Conservation (phyloP, 75 land plant species). For the Larix kaempferi region DNA sequence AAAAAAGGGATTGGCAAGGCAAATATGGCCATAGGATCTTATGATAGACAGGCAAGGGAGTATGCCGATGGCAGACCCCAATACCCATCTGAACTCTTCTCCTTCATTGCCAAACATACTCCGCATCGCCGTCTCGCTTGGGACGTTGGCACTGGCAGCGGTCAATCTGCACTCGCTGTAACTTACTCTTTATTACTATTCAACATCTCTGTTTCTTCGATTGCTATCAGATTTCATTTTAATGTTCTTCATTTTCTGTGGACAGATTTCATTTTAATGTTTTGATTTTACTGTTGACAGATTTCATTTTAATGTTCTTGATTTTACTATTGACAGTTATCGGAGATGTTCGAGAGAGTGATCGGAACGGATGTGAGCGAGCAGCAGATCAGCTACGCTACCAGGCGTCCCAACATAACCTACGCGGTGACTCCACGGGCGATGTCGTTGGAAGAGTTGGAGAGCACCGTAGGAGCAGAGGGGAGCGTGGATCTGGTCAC, state of each 20-base stretch:
- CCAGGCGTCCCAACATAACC: conserved; percentile 46
- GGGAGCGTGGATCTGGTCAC: conserved; percentile 59
- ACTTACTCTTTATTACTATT: not conserved
- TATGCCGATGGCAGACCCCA: conserved; percentile 55
- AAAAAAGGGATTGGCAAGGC: too few relatives aligned
- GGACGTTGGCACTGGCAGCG: conserved; percentile 90
- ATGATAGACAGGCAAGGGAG: conserved; percentile 51
- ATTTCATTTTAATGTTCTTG: too few relatives aligned
- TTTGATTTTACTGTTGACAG: too few relatives aligned
- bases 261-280: too few relatives aligned
- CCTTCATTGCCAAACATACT: conserved; percentile 60
- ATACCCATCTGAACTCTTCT: conserved; percentile 64
- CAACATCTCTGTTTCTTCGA: not conserved
- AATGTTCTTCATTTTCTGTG: too few relatives aligned
- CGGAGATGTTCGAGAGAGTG: conserved; percentile 53
- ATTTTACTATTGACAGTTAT: conserved; percentile 23
- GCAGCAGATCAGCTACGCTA: conserved; percentile 50
- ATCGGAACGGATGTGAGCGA: conserved; percentile 74
- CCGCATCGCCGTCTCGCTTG: conserved; percentile 58
- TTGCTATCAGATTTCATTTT: too few relatives aligned
- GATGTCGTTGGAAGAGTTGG: conserved; percentile 31
- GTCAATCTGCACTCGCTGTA: conserved; percentile 73
- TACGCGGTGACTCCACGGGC: conserved; percentile 40
- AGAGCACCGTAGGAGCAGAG: conserved; percentile 23
- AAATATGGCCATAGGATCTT: conserved; percentile 5